Evolutionary conservation across 306 rosid genomes (phyloP), one percentile per base, ranked within the genome.

Genomic region (Arachis stenosperma): DNA sequence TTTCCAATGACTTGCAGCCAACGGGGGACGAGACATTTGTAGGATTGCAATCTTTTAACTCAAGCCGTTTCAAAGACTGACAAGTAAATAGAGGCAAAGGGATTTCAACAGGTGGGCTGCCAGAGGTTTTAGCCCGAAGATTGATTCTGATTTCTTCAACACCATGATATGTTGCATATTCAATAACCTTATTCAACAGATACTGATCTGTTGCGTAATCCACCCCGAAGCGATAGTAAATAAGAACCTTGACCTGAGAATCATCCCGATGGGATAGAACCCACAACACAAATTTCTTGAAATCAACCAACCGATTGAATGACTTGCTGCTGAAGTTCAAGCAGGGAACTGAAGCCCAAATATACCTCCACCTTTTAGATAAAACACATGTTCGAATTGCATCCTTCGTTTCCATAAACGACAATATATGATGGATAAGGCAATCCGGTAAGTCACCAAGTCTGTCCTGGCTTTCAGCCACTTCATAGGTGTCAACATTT

Each of bases 161-260:
- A 41, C 78, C 82, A 64, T 59, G 87, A 8, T 68, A 62, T 30
- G 75, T 57, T 29, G 78, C 84, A 59, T 76, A 74, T 40, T 84
- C 87, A 73, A 84, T 73, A 42, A 84, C 82, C 78, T 73, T 84
- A 58, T 77, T 80, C 74, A 84, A 69, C 13, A 84, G 84, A 36
- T 52, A 2, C 46, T 84, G 87, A 80, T 84, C 87, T 2, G 87
- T 84, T 1, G 87, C 82, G 73, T 84, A 84, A 69, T 84, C 87
- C 8, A 80, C 87, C 66, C 87, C 84, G 40, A 67, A 78, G 57
- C 87, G 84, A 46, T 29, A 9, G 71, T 84, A 84, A 52, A 43
- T 56, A 58, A 84, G 87, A 76, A 56, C 37, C 55, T 80, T 76
- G 68, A 84, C 60, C 13, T 51, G 75, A 30, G 80, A 63, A 37